Base-by-base conservation (phyloP, 805 yeast genomes). In the Lachancea lanzarotensis region DNA sequence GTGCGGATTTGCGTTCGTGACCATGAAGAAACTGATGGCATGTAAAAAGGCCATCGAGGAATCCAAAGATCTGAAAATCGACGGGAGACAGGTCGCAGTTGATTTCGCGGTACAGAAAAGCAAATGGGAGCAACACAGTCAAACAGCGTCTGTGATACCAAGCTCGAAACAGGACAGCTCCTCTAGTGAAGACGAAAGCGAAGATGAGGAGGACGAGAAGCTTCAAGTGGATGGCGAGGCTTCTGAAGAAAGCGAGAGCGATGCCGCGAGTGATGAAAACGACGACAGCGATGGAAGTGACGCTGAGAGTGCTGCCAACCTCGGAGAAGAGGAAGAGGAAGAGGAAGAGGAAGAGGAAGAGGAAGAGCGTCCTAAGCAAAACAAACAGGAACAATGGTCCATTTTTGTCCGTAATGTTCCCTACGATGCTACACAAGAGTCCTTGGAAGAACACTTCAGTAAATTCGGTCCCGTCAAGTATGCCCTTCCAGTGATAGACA, bases 1-100 rank as follows among this genome's bases (percentile, higher is more conserved):
- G 93, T 71, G 83, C 48, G 98, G 98, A 10, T 93, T 91, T 74
- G 98, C 89, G 0, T 93, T 93, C 64, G 89, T 93, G 9, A 84
- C 93, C 0, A 84, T 93, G 95, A 79, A 79, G 58, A 86, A 83
- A 57, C 73, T 79, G 50, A 67, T 77, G 25, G 79, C 82, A 50
- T 98, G 98, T 40, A 82, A 78, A 54, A 73, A 70, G 45, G 98
- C 96, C 1, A 79, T 90, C 30, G 85, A 85, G 55, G 88, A 75
- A 29, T 71, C 81, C 18, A 75, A 72, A 42, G 95, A 84, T 7
- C 67, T 90, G 60, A 80, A 86, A 64, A 85, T 93, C 43, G 88
- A 81, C 55, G 97, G 89, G 2, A 79, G 98, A 66, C 82, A 79
- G 51, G 97, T 93, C 39, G 93, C 95, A 18, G 97, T 93, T 18